Evolutionary conservation across 352 stramenopile species (phyloP).

Genomic region (Aphanomyces invadans): DNA sequence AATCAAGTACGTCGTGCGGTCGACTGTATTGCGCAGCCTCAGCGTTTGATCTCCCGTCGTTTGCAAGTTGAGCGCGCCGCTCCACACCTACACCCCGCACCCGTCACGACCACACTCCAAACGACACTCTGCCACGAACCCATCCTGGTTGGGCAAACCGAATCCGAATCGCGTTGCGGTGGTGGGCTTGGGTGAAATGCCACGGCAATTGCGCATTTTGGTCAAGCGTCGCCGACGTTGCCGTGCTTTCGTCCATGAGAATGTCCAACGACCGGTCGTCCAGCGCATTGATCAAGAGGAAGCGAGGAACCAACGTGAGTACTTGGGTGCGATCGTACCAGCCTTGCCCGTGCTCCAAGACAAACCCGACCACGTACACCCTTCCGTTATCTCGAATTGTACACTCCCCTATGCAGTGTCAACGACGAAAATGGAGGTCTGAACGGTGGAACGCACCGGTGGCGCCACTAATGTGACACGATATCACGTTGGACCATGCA

Average conservation of each 20-base stretch:
- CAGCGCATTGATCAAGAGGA: conserved; percentile 80
- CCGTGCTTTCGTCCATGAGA: conserved; percentile 15
- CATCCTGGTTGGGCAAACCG: conserved; percentile 16
- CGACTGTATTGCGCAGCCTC: conserved; percentile 75
- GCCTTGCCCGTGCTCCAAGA: conserved; percentile 61
- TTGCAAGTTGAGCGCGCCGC: conserved; percentile 59
- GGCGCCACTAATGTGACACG: conserved; percentile 12
- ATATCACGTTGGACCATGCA: conserved; percentile 9
- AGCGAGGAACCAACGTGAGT: conserved; percentile 77
- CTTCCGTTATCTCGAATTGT: conserved; percentile 6
- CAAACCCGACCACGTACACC: conserved; percentile 52
- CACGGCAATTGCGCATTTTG: conserved; percentile 11
- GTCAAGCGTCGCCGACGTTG: not conserved
- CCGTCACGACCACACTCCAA: too few relatives aligned
- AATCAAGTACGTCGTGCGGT: conserved; percentile 66
- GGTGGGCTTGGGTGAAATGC: conserved; percentile 1
- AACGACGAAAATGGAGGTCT: not conserved
- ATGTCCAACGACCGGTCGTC: conserved; percentile 14
- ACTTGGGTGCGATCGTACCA: conserved; percentile 81
- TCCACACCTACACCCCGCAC: conserved; percentile 37
- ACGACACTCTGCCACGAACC: too few relatives aligned
- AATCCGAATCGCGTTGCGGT: conserved; percentile 16
- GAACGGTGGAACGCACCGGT: not conserved
- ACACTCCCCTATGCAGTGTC: not conserved
- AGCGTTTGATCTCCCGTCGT: conserved; percentile 77